Conservation (phyloP, 106 monocot species). For the Cymbidium sinense region DNA sequence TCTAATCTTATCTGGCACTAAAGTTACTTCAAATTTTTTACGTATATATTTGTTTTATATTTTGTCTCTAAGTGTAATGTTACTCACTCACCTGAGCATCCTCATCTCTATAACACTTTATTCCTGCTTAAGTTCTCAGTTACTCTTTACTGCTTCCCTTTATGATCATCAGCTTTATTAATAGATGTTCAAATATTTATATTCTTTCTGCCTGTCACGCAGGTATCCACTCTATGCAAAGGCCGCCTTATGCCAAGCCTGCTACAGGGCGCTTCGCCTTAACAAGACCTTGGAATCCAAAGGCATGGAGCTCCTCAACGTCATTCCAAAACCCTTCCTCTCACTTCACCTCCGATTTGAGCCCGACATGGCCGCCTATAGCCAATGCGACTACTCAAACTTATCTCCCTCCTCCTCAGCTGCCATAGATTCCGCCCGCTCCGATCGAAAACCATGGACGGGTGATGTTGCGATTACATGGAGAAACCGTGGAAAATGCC, state of each 20-base stretch:
- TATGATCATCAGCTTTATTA: too few relatives aligned
- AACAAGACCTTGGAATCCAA: constrained; percentile 58
- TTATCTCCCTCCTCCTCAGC: constrained; percentile 44
- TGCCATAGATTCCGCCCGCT: constrained; percentile 48
- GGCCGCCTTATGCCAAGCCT: constrained; percentile 75
- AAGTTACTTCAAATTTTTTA: too few relatives aligned
- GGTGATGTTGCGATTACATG: constrained; percentile 56
- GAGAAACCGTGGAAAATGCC: constrained; percentile 91
- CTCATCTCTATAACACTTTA: too few relatives aligned
- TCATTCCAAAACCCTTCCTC: constrained; percentile 88
- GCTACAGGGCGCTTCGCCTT: constrained; percentile 70
- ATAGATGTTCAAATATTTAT: too few relatives aligned
- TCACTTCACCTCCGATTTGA: constrained; percentile 89
- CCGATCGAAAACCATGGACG: constrained; percentile 51
- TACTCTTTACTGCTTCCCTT: too few relatives aligned
- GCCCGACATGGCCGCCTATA: constrained; percentile 96
- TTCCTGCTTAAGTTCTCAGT: too few relatives aligned
- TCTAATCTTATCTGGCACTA: too few relatives aligned
- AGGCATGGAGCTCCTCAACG: constrained; percentile 43
- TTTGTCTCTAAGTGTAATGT: too few relatives aligned
- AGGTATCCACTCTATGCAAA: constrained; percentile 77
- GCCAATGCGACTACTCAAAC: constrained; percentile 57
- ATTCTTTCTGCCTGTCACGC: background rate
- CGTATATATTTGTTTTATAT: too few relatives aligned
- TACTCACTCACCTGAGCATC: too few relatives aligned